Base-by-base conservation (phyloP, 768 basidiomycete genomes). In the Hydnum rufescens region DNA sequence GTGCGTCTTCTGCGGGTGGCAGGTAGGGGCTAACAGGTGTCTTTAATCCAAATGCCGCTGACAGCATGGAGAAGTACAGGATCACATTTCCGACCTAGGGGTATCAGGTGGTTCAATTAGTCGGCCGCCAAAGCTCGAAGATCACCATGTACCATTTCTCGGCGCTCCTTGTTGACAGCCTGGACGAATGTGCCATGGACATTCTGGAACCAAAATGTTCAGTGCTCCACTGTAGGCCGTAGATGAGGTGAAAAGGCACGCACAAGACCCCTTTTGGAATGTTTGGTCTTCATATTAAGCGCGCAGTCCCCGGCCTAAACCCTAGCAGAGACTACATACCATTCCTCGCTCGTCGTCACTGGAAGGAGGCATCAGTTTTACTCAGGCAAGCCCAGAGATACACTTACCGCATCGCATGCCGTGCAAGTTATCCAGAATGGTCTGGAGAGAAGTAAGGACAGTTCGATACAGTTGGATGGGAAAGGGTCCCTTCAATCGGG, bases 1-100 rank as follows among this genome's bases (percentile, higher is more conserved):
- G 75, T 0, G 88, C 75, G 57, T 78, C 73, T 62, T 93, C 90
- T 0, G 84, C 93, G 0, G 92, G 92, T 2, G 95, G 95, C 0
- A 99, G 74, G 63, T 90, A 96, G 0, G 95, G 89, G 0, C 95
- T 90, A n/a, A 99, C 68, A 1, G 95, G 95, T 3, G 87, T 78
- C 61, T 93, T 93, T 39, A 87, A 69, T 18, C 77, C 70, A 63
- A 92, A 85, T 1, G 82, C 80, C 1, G 82, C 75, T 3, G 85
- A 76, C 29, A 92, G 70, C 0, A 75, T 76, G 1, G 86, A 83
- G 62, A 89, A 82, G 63, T 80, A 88, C 5, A 99, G 74, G 53
- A 97, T 82, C 55, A 96, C 83, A 64, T 88, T 93, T 32, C 92
- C 92, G 46, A 79, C 87, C 85, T 61, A 46, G n/a, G n/a, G n/a